Base-by-base conservation (phyloP, 169 alveolate species). In the Amoebophrya sp. region DNA sequence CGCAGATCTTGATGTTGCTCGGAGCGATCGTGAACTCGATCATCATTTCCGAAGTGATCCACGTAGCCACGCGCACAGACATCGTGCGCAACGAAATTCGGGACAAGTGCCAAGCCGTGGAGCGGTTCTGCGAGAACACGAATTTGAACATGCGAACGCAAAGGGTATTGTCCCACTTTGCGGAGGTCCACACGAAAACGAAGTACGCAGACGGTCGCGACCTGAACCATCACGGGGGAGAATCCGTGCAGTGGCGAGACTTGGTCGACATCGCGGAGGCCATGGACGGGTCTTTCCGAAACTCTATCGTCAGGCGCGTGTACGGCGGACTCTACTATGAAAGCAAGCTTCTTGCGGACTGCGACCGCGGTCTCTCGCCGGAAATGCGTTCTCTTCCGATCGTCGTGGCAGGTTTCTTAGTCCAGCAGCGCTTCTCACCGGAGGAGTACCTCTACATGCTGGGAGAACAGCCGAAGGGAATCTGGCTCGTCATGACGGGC, bases 1-100 rank as follows among this genome's bases (percentile, higher is more conserved):
- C 54, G 40, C 65, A 40, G 18, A 78, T 53, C 41, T 39, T 89
- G 40, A 91, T 91, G 93, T 0, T 77, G 41, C n/a, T 77, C 89
- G 89, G 89, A 6, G 89, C 89, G 41, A 33, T 77, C 12, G 89
- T 77, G 89, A 24, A 77, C 89, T n/a, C 41, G 0, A 77, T 77
- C n/a, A 77, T 33, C 89, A 77, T 77, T 0, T 24, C 41, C 40
- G 89, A 77, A n/a, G 89, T 77, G 89, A 77, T 77, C 89, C 39
- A 33, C 89, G 39, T 77, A 41, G 89, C 36, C 41, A n/a, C 41
- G n/a, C 2, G 41, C 0, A 33, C 89, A 26, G 89, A 77, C 89
- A 24, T 24, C 23, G 39, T 33, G n/a, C 0, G 41, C 41, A 26
- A 0, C n/a, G 39, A 33, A 41, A 77, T n/a, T 14, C 89, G 40